These are phyloP conservation scores for Plasmodium coatneyi DNA, from an alignment of 169 alveolate genomes.

Conservation along the genomic window DNA sequence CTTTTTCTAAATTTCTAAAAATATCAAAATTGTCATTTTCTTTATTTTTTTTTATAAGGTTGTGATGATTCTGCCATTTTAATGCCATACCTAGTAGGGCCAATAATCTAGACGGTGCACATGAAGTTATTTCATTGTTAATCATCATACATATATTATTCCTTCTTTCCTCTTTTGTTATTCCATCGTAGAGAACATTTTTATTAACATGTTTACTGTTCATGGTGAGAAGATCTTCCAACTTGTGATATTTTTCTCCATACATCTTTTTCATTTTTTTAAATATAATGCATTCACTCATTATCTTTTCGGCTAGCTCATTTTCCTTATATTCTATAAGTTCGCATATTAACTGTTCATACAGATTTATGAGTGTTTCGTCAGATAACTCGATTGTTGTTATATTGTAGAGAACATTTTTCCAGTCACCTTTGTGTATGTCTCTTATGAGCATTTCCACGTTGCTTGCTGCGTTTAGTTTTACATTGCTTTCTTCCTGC, in stretches of 20 bases:
- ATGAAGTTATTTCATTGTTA: constrained; percentile 78
- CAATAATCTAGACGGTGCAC: constrained; percentile 83
- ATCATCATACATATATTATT: constrained; percentile 63
- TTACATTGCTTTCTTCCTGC: constrained; percentile 84
- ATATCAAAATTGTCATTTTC: constrained; percentile 80
- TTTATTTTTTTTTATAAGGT: constrained; percentile 75
- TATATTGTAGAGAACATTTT: constrained; percentile 80
- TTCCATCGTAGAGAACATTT: constrained; percentile 55
- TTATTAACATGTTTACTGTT: constrained; percentile 15
- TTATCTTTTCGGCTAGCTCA: constrained; percentile 77
- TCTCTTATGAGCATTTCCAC: constrained; percentile 81
- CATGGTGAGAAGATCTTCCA: constrained; percentile 18
- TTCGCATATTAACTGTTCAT: constrained; percentile 85
- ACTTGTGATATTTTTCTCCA: constrained; percentile 42
- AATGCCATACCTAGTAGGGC: constrained; percentile 87
- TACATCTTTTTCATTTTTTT: constrained; percentile 66
- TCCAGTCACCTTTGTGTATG: constrained; percentile 85
- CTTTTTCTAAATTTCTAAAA: constrained; percentile 79
- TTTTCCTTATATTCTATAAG: constrained; percentile 82
- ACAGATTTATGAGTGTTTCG: constrained; percentile 78
- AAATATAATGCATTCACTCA: constrained; percentile 66
- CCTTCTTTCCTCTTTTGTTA: constrained; percentile 69
- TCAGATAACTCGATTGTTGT: constrained; percentile 83
- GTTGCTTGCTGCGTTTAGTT: constrained; percentile 80
- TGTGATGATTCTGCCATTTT: constrained; percentile 85